Percentiles rank a stretch among this genome's conserved stretches.
Conservation (phyloP, 805 yeast species). For the Metschnikowia drakensbergensis region DNA sequence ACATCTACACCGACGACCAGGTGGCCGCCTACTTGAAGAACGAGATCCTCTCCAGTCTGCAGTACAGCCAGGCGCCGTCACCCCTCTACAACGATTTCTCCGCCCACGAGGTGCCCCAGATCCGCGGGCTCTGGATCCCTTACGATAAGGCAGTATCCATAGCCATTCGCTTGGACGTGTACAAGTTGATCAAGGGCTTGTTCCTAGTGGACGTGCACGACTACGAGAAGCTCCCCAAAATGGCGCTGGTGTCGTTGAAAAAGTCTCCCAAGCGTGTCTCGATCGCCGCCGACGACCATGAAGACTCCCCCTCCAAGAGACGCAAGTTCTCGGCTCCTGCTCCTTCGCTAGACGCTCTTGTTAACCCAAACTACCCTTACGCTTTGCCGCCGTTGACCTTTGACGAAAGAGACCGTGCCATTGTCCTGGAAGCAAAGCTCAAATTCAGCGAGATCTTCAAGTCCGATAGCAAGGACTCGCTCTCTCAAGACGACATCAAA, state of each 20-base stretch:
- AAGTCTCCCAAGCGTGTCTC: conserved; percentile 1
- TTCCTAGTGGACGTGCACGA: conserved; percentile 45
- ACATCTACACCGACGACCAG: conserved; percentile 24
- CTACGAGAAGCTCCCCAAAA: conserved; percentile 34
- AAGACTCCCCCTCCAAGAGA: conserved; percentile 39
- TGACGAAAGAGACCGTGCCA: conserved; percentile 27
- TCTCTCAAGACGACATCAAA: conserved; percentile 22
- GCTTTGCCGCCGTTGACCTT: conserved; percentile 44
- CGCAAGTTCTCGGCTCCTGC: conserved; percentile 17
- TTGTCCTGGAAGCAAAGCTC: conserved; percentile 30
- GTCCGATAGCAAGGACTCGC: conserved; percentile 23
- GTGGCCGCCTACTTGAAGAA: conserved; percentile 29
- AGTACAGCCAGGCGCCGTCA: conserved; percentile 22
- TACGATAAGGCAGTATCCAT: conserved; percentile 41
- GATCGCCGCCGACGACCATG: conserved; percentile 20
- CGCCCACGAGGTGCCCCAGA: conserved; percentile 22
- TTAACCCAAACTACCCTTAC: conserved; percentile 45
- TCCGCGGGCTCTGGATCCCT: conserved; percentile 41
- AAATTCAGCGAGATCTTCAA: conserved; percentile 36
- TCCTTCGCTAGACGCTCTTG: not conserved
- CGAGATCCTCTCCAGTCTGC: conserved; percentile 32
- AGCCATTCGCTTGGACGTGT: conserved; percentile 38
- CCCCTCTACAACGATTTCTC: conserved; percentile 27
- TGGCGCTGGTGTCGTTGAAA: not conserved
- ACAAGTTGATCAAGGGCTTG: conserved; percentile 33